Base-by-base conservation (phyloP, 2,329 filamentous ascomycete genomes). In the Pyrenophora seminiperda region DNA sequence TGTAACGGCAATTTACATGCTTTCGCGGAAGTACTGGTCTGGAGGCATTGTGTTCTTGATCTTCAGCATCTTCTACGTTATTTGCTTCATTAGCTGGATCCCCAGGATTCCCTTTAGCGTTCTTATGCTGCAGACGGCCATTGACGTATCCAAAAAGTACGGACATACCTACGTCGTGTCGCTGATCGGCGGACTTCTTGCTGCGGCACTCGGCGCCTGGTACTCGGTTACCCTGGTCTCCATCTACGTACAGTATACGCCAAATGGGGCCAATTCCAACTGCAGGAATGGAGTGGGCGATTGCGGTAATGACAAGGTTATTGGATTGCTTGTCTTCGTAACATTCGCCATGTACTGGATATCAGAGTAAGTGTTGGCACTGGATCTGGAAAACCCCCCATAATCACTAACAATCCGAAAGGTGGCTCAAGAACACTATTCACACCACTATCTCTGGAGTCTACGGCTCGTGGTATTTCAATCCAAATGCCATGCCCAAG, bases 271-370 rank as follows among this genome's bases (percentile, higher is more conserved):
- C 39, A 86, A 86, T 61, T 78, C 83, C 18, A 74, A 82, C 3
- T 87, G 85, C 57, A 69, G 62, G 29, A 73, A 75, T 4, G 74
- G 76, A 10, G 81, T 74, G 2, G 84, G 84, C 3, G 80, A 82
- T 5, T 97, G 92, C 63, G 86, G 88, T 53, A 80, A 77, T 5
- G 90, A 79, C 42, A 93, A 87, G 58, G 89, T 97, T 36, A 92
- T 91, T 53, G 92, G 92, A 0, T 76, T 97, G 22, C 78, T 96
- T 4, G 89, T 88, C 14, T 97, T 95, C 70, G 83, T 91, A 60
- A 96, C 91, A 0, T 97, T 97, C 65, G 87, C 91, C 44, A 90
- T 87, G 75, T 97, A 95, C 76, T 97, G 93, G 93, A 86, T 96
- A 58, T 88, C 89, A 1, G 93, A 97, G 61, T 67, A 58, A 52